Evolutionary conservation across 1,284 basidiomycete species (phyloP), one percentile per base, ranked within the genome.

Genomic region (Cryptococcus neoformans): DNA sequence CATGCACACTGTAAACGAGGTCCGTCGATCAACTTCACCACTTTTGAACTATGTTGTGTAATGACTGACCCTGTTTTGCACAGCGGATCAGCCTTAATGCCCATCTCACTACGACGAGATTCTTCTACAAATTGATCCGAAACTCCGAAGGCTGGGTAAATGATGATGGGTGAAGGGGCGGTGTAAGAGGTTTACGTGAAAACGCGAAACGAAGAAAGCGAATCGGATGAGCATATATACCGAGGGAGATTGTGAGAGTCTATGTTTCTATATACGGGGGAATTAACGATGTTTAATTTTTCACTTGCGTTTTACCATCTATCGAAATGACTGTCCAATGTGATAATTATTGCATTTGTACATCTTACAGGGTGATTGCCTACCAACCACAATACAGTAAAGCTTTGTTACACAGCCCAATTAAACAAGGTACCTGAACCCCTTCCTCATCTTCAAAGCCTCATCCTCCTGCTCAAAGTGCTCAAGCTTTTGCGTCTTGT

Each of bases 341-440:
- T 44, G 6, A 44, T 44, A 10, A n/a, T 44, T 44, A 44, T 28
- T 44, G 42, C 42, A 44, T 44, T 44, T 44, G 42, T 11, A 44
- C 21, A 17, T 44, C 14, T 21, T 44, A 44, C 42, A 44, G 8
- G 21, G 1, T 2, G 9, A 44, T 6, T 9, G n/a, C n/a, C 42
- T 17, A 44, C 4, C 28, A n/a, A n/a, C 42, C 14, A n/a, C 42
- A n/a, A 41, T 41, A 12, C 11, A 16, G 21, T 21, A 44, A n/a
- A 12, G 40, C 40, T n/a, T 11, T 12, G 42, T 39, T 6, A 14
- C 14, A 34, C 39, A n/a, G 28, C 4, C 28, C 28, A 28, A 28
- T 41, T 68, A 70, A 12, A 72, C 55, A 11, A 82, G 66, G 57
- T 81, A 81, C 49, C 80, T 69, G 74, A 81, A 80, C 0, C 78